Evolutionary conservation across 2,329 filamentous ascomycete species (phyloP).

Genomic region (Trichoderma afroharzianum): DNA sequence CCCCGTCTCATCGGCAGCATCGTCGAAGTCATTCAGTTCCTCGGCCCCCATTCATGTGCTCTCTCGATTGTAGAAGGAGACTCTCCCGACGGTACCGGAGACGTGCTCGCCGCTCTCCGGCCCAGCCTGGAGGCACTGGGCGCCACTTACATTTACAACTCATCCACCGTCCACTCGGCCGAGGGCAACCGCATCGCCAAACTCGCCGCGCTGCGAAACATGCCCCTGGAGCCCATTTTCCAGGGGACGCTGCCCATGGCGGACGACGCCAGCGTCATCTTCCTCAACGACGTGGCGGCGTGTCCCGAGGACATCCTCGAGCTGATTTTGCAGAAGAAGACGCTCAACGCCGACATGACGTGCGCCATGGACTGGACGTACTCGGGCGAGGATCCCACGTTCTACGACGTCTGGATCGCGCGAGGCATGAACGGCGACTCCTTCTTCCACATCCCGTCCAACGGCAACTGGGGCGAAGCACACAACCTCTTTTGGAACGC

Average conservation of each 20-base stretch:
- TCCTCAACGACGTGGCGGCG: conserved; percentile 52
- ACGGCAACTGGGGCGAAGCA: conserved; percentile 47
- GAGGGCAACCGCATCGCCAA: conserved; percentile 42
- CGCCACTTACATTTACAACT: conserved; percentile 39
- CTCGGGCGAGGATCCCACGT: conserved; percentile 41
- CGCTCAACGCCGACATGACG: conserved; percentile 50
- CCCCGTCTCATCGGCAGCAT: conserved; percentile 45
- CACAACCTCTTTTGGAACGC: conserved; percentile 54
- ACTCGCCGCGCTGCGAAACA: conserved; percentile 50
- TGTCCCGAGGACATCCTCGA: conserved; percentile 57
- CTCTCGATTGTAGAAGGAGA: conserved; percentile 52
- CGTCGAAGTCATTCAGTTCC: conserved; percentile 44
- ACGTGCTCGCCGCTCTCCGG: conserved; percentile 42
- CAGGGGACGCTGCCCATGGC: conserved; percentile 25
- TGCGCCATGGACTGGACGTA: conserved; percentile 59
- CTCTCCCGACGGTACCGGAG: conserved; percentile 49
- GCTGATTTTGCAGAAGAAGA: conserved; percentile 45
- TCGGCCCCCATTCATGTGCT: conserved; percentile 46
- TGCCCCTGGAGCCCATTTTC: conserved; percentile 47
- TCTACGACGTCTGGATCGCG: conserved; percentile 57
- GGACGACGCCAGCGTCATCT: conserved; percentile 44
- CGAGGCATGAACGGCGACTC: conserved; percentile 50
- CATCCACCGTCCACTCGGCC: conserved; percentile 42
- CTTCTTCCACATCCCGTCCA: conserved; percentile 51
- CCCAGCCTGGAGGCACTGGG: conserved; percentile 38